Evolutionary conservation across 1,284 basidiomycete genomes (phyloP).

Genomic region (Thelephora terrestris): DNA sequence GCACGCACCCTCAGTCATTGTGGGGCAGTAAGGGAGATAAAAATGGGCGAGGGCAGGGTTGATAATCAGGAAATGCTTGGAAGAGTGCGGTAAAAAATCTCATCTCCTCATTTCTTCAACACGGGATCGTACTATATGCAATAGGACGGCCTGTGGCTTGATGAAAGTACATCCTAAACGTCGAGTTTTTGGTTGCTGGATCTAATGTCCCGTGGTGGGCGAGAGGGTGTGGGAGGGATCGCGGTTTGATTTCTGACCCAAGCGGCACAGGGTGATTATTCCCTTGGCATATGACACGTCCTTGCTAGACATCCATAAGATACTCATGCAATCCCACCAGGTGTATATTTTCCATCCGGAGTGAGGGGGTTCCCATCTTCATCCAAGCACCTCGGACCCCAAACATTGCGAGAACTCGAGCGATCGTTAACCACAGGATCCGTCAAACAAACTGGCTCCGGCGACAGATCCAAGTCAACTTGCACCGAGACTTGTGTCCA

Average conservation of each 20-base stretch:
- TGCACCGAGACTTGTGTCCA: too few species aligned
- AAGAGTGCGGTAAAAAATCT: too few species aligned
- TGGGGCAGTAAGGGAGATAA: too few species aligned
- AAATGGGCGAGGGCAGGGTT: too few species aligned
- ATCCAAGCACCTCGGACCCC: conserved; percentile 6
- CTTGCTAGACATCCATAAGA: not conserved
- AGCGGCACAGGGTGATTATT: conserved; percentile 8
- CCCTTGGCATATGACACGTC: not conserved
- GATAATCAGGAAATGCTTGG: too few species aligned
- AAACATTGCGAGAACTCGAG: conserved; percentile 6
- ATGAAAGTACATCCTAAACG: too few species aligned
- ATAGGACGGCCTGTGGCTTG: too few species aligned
- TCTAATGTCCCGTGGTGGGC: too few species aligned
- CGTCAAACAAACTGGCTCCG: conserved; percentile 6
- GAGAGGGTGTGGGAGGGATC: conserved; percentile 4
- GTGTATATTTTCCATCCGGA: conserved; percentile 11
- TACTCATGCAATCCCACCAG: conserved; percentile 7
- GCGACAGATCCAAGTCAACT: not conserved
- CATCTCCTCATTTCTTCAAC: too few species aligned
- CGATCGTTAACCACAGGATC: conserved; percentile 5
- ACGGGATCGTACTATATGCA: too few species aligned
- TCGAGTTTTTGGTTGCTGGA: too few species aligned
- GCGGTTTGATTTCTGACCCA: conserved; percentile 7
- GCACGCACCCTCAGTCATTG: conserved; percentile 8
- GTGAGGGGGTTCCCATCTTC: conserved; percentile 12